Evolutionary conservation across 768 basidiomycete species (phyloP).

Genomic region (Leccinum olivaceopallidum): DNA sequence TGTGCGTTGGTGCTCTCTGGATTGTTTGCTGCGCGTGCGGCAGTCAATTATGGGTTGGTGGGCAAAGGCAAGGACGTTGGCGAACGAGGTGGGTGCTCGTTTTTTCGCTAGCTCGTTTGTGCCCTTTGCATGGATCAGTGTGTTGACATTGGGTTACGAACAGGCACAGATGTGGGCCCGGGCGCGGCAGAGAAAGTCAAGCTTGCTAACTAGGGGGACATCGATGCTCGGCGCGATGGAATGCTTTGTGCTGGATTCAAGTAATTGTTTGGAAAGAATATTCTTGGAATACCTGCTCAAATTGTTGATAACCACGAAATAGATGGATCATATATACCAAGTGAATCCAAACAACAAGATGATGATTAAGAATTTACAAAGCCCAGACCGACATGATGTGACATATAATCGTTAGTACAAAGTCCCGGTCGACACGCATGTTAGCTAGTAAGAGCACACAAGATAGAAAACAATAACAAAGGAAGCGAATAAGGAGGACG

Average conservation of each 20-base stretch:
- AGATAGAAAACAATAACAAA: too few species aligned
- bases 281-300: not conserved
- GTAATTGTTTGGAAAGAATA: constrained; percentile 10
- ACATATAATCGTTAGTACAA: too few species aligned
- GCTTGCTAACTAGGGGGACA: not conserved
- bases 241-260: not conserved
- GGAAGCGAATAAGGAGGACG: too few species aligned
- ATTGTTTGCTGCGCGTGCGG: constrained; percentile 63
- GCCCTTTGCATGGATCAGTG: not conserved
- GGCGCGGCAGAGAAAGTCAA: not conserved
- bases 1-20: constrained; percentile 66
- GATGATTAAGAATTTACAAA: constrained; percentile 14
- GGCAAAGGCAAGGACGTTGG: constrained; percentile 14
- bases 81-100: constrained; percentile 16
- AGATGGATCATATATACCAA: too few species aligned
- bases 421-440: too few species aligned
- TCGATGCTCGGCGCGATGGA: constrained; percentile 11
- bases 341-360: too few species aligned
- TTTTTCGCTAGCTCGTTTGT: not conserved
- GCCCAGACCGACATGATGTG: not conserved
- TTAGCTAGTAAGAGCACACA: too few species aligned
- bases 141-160: not conserved
- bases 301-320: constrained; percentile 1
- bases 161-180: constrained; percentile 19
- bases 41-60: constrained; percentile 55